A percentile compares a stretch with the other conserved stretches of the same genome.
Evolutionary conservation across 2,329 filamentous ascomycete species (phyloP).

Genomic region (Trichoderma sp.): DNA sequence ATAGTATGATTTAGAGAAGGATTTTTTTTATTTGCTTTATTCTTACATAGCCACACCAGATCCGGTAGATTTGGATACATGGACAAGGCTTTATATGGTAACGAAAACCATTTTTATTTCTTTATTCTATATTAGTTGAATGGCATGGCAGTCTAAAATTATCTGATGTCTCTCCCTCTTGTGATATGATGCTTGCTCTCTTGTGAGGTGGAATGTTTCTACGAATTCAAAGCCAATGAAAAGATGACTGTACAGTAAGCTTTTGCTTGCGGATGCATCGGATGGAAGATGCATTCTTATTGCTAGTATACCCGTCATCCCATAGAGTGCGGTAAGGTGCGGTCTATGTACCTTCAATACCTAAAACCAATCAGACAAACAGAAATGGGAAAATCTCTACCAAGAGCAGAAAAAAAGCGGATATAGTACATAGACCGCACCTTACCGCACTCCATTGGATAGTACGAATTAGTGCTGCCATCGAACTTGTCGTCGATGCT

Average conservation of each 20-base stretch:
- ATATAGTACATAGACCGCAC: no score
- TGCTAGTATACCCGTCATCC: background rate
- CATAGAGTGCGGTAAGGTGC: no score
- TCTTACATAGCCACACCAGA: constrained; percentile 8
- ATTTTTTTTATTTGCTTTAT: constrained; percentile 12
- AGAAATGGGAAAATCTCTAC: no score
- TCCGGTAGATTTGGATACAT: constrained; percentile 10
- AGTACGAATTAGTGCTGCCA: background rate
- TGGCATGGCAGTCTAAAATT: constrained; percentile 14
- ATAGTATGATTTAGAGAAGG: constrained; percentile 18
- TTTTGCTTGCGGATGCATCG: background rate
- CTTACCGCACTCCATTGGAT: no score
- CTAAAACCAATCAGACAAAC: no score
- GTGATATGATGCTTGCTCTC: background rate
- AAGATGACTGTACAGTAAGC: background rate
- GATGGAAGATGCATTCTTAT: background rate
- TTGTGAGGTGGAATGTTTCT: background rate
- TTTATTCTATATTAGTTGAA: constrained; percentile 17
- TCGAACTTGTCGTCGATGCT: background rate
- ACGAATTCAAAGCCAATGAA: background rate
- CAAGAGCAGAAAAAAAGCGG: no score
- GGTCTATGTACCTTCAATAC: no score
- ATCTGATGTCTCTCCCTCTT: background rate
- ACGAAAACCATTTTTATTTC: constrained; percentile 17
- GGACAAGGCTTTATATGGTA: constrained; percentile 12